phyloP scores from a whole-genome alignment of 2,329 filamentous ascomycete species.

The Talaromyces sp. region DNA sequence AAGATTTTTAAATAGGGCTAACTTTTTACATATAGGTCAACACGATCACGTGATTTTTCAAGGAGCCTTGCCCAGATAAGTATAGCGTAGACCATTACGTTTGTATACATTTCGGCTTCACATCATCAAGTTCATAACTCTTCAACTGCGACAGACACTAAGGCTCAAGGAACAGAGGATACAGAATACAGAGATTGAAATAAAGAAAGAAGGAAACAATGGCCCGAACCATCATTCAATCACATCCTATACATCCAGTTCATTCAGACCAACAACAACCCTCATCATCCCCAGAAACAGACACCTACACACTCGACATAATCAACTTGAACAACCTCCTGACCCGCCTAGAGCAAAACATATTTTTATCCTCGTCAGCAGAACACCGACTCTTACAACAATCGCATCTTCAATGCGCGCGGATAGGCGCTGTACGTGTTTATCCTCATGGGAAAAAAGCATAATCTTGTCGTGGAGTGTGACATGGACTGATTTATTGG shows the following conservation, averaged over 20 bases:
- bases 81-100: background rate
- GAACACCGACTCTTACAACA: constrained; percentile 34
- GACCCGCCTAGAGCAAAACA: constrained; percentile 39
- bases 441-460: background rate
- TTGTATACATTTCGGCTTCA: background rate
- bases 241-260: background rate
- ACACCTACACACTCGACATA: constrained; percentile 11
- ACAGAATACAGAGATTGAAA: too few species aligned
- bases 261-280: background rate
- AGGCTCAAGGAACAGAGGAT: background rate
- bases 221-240: background rate
- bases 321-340: constrained; percentile 41
- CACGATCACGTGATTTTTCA: background rate
- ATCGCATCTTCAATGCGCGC: constrained; percentile 40
- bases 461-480: background rate
- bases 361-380: constrained; percentile 34
- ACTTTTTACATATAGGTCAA: background rate
- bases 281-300: background rate
- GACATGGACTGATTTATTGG: constrained; percentile 6
- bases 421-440: constrained; percentile 36
- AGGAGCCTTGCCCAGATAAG: background rate
- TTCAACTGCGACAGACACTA: background rate
- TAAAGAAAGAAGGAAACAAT: background rate
- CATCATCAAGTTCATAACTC: too few species aligned
- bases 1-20: too few species aligned